phyloP scores from a whole-genome alignment of 352 stramenopile genomes.

The Pythium dissotocum region DNA sequence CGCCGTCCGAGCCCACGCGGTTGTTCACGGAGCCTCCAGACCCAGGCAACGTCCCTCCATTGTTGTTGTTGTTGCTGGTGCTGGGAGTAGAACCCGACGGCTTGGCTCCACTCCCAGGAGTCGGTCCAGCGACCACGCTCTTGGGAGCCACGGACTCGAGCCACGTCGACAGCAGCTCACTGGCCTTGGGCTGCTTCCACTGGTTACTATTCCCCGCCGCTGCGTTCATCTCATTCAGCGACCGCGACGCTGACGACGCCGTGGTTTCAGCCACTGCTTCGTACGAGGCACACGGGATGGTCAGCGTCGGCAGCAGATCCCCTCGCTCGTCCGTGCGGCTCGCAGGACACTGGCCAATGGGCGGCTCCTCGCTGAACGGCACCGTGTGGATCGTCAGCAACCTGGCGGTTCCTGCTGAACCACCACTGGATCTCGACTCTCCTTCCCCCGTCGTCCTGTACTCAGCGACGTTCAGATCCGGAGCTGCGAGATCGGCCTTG shows the following conservation, averaged over 20 bases:
- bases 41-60: not conserved
- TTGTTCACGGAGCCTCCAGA: not conserved
- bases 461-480: slow-evolving; percentile 25
- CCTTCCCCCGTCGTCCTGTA: not conserved
- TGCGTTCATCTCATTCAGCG: not conserved
- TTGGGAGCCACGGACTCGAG: slow-evolving; percentile 29
- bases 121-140: not conserved
- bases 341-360: slow-evolving; percentile 27
- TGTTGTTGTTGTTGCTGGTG: not conserved
- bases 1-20: not conserved
- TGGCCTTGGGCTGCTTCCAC: slow-evolving; percentile 21
- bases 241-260: slow-evolving; percentile 5
- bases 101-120: not conserved
- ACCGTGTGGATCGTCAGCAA: slow-evolving; percentile 29
- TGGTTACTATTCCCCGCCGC: slow-evolving; percentile 4
- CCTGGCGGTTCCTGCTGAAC: not conserved
- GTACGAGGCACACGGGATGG: slow-evolving; percentile 29
- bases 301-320: slow-evolving; percentile 26
- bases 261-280: not conserved
- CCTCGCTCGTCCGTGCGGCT: slow-evolving; percentile 9
- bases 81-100: not conserved
- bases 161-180: slow-evolving; percentile 24
- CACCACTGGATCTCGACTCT: not conserved
- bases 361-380: slow-evolving; percentile 26
- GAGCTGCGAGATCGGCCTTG: slow-evolving; percentile 21